These are phyloP conservation scores for Beauveria sp. DNA, from an alignment of 2,329 filamentous ascomycete genomes.

Conservation along the genomic window DNA sequence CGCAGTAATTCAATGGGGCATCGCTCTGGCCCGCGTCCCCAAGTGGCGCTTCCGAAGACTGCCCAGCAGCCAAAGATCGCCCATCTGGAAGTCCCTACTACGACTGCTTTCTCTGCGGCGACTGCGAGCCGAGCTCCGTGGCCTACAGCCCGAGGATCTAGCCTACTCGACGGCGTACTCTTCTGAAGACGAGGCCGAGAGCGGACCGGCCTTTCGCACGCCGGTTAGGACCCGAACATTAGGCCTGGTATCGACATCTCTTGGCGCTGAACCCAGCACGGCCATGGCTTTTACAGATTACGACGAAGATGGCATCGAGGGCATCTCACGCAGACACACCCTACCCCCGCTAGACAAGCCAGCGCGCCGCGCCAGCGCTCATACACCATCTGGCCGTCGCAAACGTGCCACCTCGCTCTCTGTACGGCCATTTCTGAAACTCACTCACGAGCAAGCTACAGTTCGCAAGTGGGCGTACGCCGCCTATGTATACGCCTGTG, in stretches of 20 bases:
- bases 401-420: slow-evolving; percentile 59
- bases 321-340: slow-evolving; percentile 39
- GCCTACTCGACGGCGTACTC: slow-evolving; percentile 25
- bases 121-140: slow-evolving; percentile 34
- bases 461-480: slow-evolving; percentile 81
- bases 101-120: slow-evolving; percentile 38
- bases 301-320: slow-evolving; percentile 14
- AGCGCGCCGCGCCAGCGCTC: slow-evolving; percentile 33
- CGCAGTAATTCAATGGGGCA: slow-evolving; percentile 71
- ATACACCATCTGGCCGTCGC: slow-evolving; percentile 56
- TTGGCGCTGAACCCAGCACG: slow-evolving; percentile 6
- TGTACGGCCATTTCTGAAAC: slow-evolving; percentile 65
- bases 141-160: slow-evolving; percentile 24
- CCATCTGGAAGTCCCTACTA: slow-evolving; percentile 31
- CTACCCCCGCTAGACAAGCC: slow-evolving; percentile 36
- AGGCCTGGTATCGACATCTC: not conserved
- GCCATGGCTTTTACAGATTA: slow-evolving; percentile 15
- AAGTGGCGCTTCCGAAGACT: slow-evolving; percentile 77
- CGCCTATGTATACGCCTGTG: slow-evolving; percentile 62
- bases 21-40: slow-evolving; percentile 79
- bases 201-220: slow-evolving; percentile 13
- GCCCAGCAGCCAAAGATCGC: slow-evolving; percentile 28
- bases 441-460: slow-evolving; percentile 72
- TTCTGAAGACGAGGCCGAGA: slow-evolving; percentile 25
- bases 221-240: slow-evolving; percentile 25